Conservation (phyloP, 2,329 filamentous ascomycete genomes). For the Fusarium nurragi region DNA sequence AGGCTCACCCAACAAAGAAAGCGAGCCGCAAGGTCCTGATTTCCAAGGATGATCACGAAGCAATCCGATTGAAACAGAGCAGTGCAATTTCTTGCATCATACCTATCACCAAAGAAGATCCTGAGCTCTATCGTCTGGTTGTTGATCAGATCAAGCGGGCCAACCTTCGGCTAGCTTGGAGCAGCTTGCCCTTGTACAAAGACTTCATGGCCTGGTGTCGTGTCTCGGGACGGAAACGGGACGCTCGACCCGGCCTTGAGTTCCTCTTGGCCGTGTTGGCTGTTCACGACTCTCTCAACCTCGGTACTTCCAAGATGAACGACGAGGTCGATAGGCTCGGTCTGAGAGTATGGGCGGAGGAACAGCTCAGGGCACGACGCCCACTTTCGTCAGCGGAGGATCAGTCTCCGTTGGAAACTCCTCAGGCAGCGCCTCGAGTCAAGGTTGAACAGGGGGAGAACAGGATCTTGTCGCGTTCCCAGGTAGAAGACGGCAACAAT, state of each 20-base stretch:
- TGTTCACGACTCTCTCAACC: not conserved
- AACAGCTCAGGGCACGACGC: not conserved
- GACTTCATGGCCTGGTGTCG: slow-evolving; percentile 10
- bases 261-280: slow-evolving; percentile 8
- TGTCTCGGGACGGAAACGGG: fast-evolving
- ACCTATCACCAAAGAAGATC: not conserved
- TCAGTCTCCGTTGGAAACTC: not conserved
- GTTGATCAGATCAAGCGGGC: not conserved
- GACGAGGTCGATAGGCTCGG: not conserved
- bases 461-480: not conserved
- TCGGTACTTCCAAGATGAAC: not conserved
- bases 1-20: not conserved
- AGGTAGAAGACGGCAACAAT: fast-evolving
- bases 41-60: not conserved
- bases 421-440: not conserved
- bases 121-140: not conserved
- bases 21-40: fast-evolving
- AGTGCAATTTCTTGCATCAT: slow-evolving; percentile 3
- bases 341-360: slow-evolving; percentile 4
- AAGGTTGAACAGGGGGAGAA: not conserved
- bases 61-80: not conserved
- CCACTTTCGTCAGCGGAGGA: not conserved
- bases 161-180: not conserved
- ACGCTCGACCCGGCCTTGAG: not conserved
- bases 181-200: not conserved